phyloP scores from a whole-genome alignment of 371 early-diverging fungal genomes.

The Mucor velutinosus region DNA sequence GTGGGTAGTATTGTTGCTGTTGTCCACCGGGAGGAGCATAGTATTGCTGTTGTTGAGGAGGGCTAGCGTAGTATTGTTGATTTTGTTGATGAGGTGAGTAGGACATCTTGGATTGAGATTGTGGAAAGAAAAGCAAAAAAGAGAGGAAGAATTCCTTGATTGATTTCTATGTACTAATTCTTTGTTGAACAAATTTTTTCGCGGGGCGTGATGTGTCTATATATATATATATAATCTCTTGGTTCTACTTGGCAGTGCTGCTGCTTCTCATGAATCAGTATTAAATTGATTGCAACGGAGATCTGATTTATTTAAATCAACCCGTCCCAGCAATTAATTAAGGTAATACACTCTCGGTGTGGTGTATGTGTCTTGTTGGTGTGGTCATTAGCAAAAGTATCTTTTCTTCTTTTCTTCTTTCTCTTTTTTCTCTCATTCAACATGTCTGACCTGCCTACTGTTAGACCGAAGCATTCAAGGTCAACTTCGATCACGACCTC shows the following conservation, averaged over 20 bases:
- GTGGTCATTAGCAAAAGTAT: neutral
- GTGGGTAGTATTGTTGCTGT: slow-evolving; percentile 20
- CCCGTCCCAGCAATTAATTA: neutral
- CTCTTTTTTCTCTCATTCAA: neutral
- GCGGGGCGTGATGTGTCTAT: neutral
- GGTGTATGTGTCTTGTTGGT: neutral
- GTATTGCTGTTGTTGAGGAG: slow-evolving; percentile 21
- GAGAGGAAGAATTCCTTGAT: slow-evolving; percentile 1
- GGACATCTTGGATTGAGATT: slow-evolving; percentile 6
- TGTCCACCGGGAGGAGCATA: slow-evolving; percentile 15
- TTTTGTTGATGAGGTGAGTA: slow-evolving; percentile 15
- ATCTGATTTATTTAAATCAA: slow-evolving; percentile 2
- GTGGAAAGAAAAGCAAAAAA: neutral
- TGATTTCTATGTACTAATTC: neutral
- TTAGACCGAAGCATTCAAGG: slow-evolving; percentile 29
- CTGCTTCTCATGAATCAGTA: neutral
- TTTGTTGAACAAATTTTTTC: neutral
- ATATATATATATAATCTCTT: neutral
- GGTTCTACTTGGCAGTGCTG: neutral
- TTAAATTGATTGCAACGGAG: neutral
- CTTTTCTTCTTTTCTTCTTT: neutral
- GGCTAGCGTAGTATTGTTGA: slow-evolving; percentile 18
- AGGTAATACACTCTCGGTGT: neutral
- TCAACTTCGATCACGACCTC: slow-evolving; percentile 27
- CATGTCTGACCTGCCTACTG: slow-evolving; percentile 19